A percentile compares a stretch with the other conserved stretches of the same genome.
phyloP scores from a whole-genome alignment of 805 yeast species.

The Wickerhamomyces xylosicus region DNA sequence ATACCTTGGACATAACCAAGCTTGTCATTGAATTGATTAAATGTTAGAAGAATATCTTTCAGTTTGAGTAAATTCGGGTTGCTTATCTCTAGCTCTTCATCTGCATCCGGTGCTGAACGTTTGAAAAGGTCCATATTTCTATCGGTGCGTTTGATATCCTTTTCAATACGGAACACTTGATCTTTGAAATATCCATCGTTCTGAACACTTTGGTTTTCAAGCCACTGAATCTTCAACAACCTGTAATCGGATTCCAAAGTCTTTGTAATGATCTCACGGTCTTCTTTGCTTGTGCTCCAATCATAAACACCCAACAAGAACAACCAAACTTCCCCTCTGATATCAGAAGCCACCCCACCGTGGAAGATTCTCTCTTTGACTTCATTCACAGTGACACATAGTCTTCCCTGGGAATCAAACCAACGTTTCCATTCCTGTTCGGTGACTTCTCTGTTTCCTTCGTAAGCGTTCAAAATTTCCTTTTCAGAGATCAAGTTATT shows the following conservation, averaged over 20 bases:
- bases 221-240: conserved; percentile 64
- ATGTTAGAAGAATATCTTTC: conserved; percentile 74
- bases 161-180: conserved; percentile 82
- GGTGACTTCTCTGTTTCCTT: conserved; percentile 59
- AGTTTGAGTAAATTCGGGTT: conserved; percentile 69
- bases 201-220: conserved; percentile 41
- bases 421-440: conserved; percentile 74
- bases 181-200: conserved; percentile 73
- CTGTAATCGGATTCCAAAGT: conserved; percentile 53
- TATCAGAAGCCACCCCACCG: conserved; percentile 59
- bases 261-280: conserved; percentile 47
- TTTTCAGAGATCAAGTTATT: conserved; percentile 43
- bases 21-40: conserved; percentile 72
- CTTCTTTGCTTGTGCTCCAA: conserved; percentile 73
- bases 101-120: conserved; percentile 23
- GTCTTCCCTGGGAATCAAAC: conserved; percentile 71
- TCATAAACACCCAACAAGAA: conserved; percentile 77
- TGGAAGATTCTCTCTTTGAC: conserved; percentile 81
- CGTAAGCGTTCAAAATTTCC: conserved; percentile 36
- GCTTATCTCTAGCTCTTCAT: conserved; percentile 31
- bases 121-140: conserved; percentile 58
- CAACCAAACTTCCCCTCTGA: conserved; percentile 75
- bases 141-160: conserved; percentile 90
- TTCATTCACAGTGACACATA: conserved; percentile 62
- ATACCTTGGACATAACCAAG: conserved; percentile 97